Conservation (phyloP, 345 rosid species). For the Syzygium jambos region DNA sequence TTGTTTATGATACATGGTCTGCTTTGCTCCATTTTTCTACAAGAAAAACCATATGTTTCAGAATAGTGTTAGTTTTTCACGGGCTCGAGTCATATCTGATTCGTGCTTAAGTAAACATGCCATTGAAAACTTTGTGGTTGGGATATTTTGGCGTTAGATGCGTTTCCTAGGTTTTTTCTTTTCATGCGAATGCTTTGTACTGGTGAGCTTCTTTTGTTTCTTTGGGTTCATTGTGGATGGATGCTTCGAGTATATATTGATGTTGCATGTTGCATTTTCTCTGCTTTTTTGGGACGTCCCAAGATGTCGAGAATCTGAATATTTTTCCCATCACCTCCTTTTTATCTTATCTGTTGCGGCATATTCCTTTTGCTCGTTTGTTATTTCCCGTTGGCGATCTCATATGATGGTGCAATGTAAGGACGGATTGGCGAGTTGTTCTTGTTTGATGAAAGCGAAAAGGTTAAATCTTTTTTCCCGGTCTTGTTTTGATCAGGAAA, state of each 20-base stretch:
- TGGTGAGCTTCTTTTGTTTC: neutral
- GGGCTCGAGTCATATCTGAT: neutral
- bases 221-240: neutral
- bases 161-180: neutral
- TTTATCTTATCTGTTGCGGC: neutral
- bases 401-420: neutral
- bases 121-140: neutral
- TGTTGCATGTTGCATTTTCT: neutral
- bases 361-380: neutral
- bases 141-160: neutral
- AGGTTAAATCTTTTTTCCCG: neutral
- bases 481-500: conserved; percentile 25
- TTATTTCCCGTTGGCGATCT: neutral
- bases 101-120: neutral
- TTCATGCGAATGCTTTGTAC: neutral
- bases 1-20: too few relatives aligned
- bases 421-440: neutral
- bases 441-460: neutral
- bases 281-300: neutral
- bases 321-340: neutral
- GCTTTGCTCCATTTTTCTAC: neutral
- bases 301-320: conserved; percentile 13
- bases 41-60: neutral
- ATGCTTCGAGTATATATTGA: neutral
- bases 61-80: neutral